These are phyloP conservation scores for Monosporozyma siamensis DNA, from an alignment of 805 yeast genomes.

Conservation along the genomic window DNA sequence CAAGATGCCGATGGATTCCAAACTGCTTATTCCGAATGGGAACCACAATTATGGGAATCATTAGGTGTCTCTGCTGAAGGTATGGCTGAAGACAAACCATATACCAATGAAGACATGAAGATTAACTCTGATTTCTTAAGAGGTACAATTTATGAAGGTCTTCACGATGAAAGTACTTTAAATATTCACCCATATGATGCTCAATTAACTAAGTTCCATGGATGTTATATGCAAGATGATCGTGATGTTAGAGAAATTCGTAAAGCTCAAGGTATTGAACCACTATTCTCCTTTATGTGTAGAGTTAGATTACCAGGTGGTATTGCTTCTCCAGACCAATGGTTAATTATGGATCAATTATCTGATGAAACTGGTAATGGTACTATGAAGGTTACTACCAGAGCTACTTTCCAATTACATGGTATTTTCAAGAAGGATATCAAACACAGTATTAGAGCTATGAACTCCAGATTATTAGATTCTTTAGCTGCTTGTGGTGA, in stretches of 20 bases:
- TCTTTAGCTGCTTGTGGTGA: constrained; percentile 98
- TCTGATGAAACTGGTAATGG: constrained; percentile 82
- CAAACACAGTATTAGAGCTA: constrained; percentile 85
- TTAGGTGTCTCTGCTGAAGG: constrained; percentile 76
- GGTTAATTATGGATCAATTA: constrained; percentile 76
- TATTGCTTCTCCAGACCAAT: constrained; percentile 75
- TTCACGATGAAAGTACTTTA: constrained; percentile 75
- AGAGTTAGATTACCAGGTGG: constrained; percentile 95
- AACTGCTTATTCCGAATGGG: constrained; percentile 89
- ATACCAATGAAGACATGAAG: constrained; percentile 95
- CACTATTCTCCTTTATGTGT: constrained; percentile 94
- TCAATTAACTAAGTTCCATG: constrained; percentile 94
- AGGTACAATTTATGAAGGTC: constrained; percentile 87
- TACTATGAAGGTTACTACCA: constrained; percentile 86
- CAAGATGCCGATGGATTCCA: constrained; percentile 94
- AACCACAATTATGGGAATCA: constrained; percentile 73
- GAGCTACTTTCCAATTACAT: constrained; percentile 95
- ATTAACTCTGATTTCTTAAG: constrained; percentile 76
- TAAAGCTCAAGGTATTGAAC: constrained; percentile 86
- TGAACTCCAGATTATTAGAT: constrained; percentile 84
- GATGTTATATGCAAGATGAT: constrained; percentile 97
- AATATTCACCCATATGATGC: constrained; percentile 86
- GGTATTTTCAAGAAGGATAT: constrained; percentile 86
- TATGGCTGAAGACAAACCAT: constrained; percentile 79
- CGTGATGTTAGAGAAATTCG: constrained; percentile 92